Evolutionary conservation across 2,329 filamentous ascomycete species (phyloP).

Genomic region (Lachnellula subtilissima): DNA sequence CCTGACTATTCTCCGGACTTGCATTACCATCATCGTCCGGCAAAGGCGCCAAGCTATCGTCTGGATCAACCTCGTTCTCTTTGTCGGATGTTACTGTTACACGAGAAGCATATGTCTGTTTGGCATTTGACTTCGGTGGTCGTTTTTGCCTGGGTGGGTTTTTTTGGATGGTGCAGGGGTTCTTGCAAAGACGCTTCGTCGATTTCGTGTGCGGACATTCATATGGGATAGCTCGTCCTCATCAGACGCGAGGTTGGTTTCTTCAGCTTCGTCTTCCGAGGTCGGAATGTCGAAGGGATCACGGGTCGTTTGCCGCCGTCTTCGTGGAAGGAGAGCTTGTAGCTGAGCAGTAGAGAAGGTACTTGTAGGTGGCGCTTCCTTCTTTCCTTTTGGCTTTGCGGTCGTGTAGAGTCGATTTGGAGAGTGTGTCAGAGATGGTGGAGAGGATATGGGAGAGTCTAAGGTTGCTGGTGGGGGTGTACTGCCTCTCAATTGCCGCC

Average conservation of each 20-base stretch:
- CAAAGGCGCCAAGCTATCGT: slow-evolving; percentile 38
- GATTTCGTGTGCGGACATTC: slow-evolving; percentile 35
- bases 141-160: slow-evolving; percentile 25
- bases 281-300: slow-evolving; percentile 38
- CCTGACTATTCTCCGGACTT: slow-evolving; percentile 33
- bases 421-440: slow-evolving; percentile 62
- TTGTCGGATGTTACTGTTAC: slow-evolving; percentile 44
- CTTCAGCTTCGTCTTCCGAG: slow-evolving; percentile 43
- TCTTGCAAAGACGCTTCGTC: slow-evolving; percentile 17
- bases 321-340: slow-evolving; percentile 34
- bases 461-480: slow-evolving; percentile 24
- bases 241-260: slow-evolving; percentile 45
- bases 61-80: slow-evolving; percentile 46
- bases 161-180: slow-evolving; percentile 20
- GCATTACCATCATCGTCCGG: slow-evolving; percentile 40
- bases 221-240: slow-evolving; percentile 52
- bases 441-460: slow-evolving; percentile 46
- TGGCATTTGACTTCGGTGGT: slow-evolving; percentile 13
- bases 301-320: slow-evolving; percentile 26
- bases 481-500: slow-evolving; percentile 21
- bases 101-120: slow-evolving; percentile 46
- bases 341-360: slow-evolving; percentile 33
- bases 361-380: slow-evolving; percentile 19
- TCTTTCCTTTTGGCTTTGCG: slow-evolving; percentile 14
- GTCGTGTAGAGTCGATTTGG: slow-evolving; percentile 41